Base-by-base conservation (phyloP, 495 filamentous ascomycete genomes). In the Neurospora sp. region DNA sequence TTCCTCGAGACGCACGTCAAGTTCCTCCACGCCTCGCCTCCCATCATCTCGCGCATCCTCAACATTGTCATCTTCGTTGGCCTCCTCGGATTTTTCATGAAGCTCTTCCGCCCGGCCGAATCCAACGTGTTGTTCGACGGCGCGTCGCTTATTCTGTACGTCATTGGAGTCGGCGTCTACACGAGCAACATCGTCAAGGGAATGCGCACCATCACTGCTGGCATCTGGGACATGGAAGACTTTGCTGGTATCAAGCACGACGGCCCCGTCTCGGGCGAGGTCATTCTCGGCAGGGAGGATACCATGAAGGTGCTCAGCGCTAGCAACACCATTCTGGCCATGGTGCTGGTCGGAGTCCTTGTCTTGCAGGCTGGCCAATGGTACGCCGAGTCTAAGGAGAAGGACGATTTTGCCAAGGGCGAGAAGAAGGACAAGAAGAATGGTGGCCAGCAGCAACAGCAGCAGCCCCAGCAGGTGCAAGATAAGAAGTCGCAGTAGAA, bases 61-160 rank as follows among this genome's bases (percentile, higher is more conserved):
- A 92, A 97, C 87, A 96, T 97, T 81, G 92, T 93, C 76, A 91
- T 98, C 79, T 91, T 88, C 79, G 89, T 94, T 72, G 96, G 96
- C 41, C 88, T 98, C 72, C 85, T 93, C 53, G 96, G 96, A 74
- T 95, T 99, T 83, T 85, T 98, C 79, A 89, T 88, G 76, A 99
- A 99, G 83, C 91, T 99, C 44, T 98, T 95, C 90, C 89, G 89
- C 61, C 92, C 96, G 59, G 89, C 87, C 75, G 96, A 98, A 81
- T 91, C 92, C 65, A 99, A 99, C 86, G 89, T 94, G 84, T 90
- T 99, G 59, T 99, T 99, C 81, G 96, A 99, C 83, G 96, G 96
- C 83, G 93, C 94, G 65, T 91, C 88, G 20, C 86, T 98, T 12
- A 91, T 96, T 42, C 88, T 99, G 45, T 99, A 98, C 82, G 89